Base-by-base conservation (phyloP, 2,329 filamentous ascomycete species). In the Ophiostoma ips region DNA sequence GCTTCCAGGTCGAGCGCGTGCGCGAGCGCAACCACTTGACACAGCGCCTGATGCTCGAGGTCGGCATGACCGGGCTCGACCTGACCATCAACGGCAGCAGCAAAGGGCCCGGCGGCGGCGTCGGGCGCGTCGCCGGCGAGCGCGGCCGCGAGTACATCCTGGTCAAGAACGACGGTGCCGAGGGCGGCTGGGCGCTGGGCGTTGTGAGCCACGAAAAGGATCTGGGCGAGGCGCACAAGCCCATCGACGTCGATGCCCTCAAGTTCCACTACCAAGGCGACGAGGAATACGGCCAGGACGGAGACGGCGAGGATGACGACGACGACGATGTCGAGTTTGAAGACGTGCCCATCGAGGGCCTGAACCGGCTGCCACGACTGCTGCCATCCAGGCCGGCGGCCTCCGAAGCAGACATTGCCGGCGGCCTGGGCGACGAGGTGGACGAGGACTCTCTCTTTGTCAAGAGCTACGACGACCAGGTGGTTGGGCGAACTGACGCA, bases 1-100 rank as follows among this genome's bases (percentile, higher is more conserved):
- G 76, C 54, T 98, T 98, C 61, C 92, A 98, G 65, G 95, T 98
- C 52, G 92, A 96, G 62, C 75, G 92, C 52, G 94, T 96, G 11
- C 79, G 76, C 57, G 90, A 98, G 67, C 76, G 94, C 46, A 98
- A 98, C 60, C 85, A 95, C 55, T 73, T 98, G 30, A 98, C 94
- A 0, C 92, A 98, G 62, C 76, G 90, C 36, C 69, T 98, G 51
- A 98, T 98, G 92, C 79, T 87, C 58, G 77, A 98, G 58, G 88
- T 90, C 58, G 90, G 89, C 34, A 94, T 94, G 86, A 83, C 81
- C 18, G 82, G 78, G 16, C 77, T 82, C 15, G 84, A 90, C 59
- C 68, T 82, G 36, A 83, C 84, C 21, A 75, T 87, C 50, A 45
- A 45, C 43, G n/a, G n/a, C n/a, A 43, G 24, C 40, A 30, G 24